These are phyloP conservation scores for Combretum micranthum DNA, from an alignment of 345 rosid species.

Conservation along the genomic window DNA sequence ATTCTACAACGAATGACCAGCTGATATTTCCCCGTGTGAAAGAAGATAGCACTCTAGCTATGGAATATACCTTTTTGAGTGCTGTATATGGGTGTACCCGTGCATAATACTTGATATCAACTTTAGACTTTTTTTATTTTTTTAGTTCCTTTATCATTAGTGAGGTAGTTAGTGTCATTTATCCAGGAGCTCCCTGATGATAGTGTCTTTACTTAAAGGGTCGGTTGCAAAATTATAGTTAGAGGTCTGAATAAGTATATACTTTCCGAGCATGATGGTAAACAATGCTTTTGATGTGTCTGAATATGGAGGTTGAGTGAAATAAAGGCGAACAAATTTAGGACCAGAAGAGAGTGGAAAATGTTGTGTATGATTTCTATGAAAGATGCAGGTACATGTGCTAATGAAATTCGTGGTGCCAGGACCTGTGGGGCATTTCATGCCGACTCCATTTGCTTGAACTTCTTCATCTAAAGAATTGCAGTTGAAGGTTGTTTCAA, in stretches of 20 bases:
- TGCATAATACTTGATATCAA: slow-evolving; percentile 1
- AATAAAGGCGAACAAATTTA: slow-evolving; percentile 21
- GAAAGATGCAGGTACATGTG: no score
- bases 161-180: slow-evolving; percentile 9
- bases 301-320: slow-evolving; percentile 5
- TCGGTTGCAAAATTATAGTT: slow-evolving; percentile 8
- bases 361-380: background rate
- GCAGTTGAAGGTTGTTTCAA: no score
- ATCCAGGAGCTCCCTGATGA: slow-evolving; percentile 14
- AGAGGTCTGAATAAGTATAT: slow-evolving; percentile 10
- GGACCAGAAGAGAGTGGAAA: slow-evolving; percentile 17
- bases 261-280: slow-evolving; percentile 8
- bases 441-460: no score
- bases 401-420: no score
- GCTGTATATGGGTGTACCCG: slow-evolving; percentile 11
- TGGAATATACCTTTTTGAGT: slow-evolving; percentile 16
- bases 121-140: background rate
- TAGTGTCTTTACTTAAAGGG: background rate
- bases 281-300: slow-evolving; percentile 4
- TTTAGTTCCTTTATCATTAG: slow-evolving; percentile 4
- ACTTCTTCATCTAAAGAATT: no score
- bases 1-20: slow-evolving; percentile 29
- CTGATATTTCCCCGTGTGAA: no score
- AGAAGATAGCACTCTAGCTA: slow-evolving; percentile 16
- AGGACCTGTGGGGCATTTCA: no score